Evolutionary conservation across 495 filamentous ascomycete genomes (phyloP).

Genomic region (Penicillium egyptiacum): DNA sequence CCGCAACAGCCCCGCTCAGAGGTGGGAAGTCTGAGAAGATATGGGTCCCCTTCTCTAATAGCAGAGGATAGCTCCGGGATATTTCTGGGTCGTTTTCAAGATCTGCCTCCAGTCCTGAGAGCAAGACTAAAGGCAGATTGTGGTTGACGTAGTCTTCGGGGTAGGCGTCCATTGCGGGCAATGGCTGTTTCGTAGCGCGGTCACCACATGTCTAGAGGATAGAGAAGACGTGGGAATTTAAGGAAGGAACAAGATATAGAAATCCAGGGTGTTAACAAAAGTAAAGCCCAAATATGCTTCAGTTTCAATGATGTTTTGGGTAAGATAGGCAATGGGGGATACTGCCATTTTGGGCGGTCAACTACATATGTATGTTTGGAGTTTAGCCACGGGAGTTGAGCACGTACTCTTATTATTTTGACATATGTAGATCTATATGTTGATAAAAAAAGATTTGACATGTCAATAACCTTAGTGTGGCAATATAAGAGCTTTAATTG

Average conservation of each 20-base stretch:
- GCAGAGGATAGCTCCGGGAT: slow-evolving; percentile 42
- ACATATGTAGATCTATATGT: background rate
- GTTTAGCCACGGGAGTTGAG: background rate
- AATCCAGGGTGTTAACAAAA: background rate
- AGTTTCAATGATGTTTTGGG: slow-evolving; percentile 2
- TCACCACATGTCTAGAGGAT: slow-evolving; percentile 44
- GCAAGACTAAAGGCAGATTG: slow-evolving; percentile 74
- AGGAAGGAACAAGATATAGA: background rate
- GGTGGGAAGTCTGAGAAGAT: slow-evolving; percentile 67
- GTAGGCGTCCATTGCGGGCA: slow-evolving; percentile 81
- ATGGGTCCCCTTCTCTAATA: slow-evolving; percentile 58
- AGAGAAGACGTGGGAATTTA: background rate
- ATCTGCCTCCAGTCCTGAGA: slow-evolving; percentile 65
- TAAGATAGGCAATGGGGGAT: slow-evolving; percentile 5
- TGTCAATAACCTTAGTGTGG: too few species aligned
- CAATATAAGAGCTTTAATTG: too few species aligned
- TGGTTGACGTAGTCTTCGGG: slow-evolving; percentile 76
- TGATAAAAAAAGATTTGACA: too few species aligned
- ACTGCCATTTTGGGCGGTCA: slow-evolving; percentile 16
- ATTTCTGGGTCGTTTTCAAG: slow-evolving; percentile 23
- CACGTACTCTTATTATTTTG: background rate
- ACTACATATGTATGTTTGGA: background rate
- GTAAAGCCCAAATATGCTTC: background rate
- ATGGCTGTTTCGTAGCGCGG: slow-evolving; percentile 23
- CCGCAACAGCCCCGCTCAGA: slow-evolving; percentile 63